Evolutionary conservation across 2,329 filamentous ascomycete genomes (phyloP), one percentile per base, ranked within the genome.

Genomic region (Botrytis tulipae): DNA sequence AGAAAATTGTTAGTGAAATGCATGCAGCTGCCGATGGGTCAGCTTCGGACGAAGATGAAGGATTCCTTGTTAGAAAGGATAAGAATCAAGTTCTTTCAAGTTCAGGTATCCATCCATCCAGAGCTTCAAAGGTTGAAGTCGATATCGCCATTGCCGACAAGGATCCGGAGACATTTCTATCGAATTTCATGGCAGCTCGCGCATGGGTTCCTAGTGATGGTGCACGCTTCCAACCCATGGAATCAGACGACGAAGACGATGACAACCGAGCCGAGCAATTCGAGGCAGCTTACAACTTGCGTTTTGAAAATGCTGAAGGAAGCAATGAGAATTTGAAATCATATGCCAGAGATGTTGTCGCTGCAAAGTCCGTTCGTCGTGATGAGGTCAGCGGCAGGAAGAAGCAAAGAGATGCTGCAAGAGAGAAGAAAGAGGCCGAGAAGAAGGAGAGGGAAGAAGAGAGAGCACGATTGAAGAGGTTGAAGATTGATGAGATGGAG

Each of bases 211-310:
- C 92, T 0, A 87, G 88, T 16, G 89, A 88, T 70, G 86, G 86
- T 60, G 86, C 88, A 35, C 87, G 88, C 60, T 94, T 93, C 83
- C 87, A 95, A 78, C 93, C 95, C 0, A 92, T 99, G 73, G 94
- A 98, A 80, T 97, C 94, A 0, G 96, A 99, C 78, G 94, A 98
- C 70, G 93, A 87, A 3, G 86, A 87, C 66, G 85, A 93, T 61
- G 89, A 93, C 44, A 87, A 88, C 42, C 87, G 89, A 63, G 95
- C 95, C 40, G 95, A 98, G 62, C 90, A 92, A 75, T 97, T 95
- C 79, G 96, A 99, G 83, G 88, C 93, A 76, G 95, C 95, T 7
- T 99, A 97, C 84, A 99, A 99, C 84, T 84, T 98, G 83, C 92
- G 96, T 48, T 99, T 99, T 80, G 96, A 99, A 82, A 93, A 98